Evolutionary conservation across 192 early-diverging fungal species (phyloP).

Genomic region (Backusella luteola): DNA sequence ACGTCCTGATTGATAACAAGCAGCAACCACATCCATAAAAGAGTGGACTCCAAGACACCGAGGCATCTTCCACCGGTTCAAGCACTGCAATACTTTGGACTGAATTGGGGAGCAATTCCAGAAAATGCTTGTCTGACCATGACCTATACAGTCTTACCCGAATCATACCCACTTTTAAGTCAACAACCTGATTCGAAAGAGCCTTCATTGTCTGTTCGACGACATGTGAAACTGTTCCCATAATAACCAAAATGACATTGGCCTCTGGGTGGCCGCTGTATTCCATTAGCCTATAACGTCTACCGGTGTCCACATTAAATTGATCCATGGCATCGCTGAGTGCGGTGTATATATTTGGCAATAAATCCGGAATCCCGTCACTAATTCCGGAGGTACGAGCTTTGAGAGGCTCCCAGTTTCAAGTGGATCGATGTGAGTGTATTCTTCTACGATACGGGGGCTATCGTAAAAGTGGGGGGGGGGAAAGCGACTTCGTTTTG

Average conservation of each 20-base stretch:
- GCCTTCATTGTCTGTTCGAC: conserved; percentile 41
- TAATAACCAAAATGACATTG: conserved; percentile 67
- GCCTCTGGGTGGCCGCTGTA: conserved; percentile 67
- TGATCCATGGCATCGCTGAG: conserved; percentile 49
- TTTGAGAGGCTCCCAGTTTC: not conserved
- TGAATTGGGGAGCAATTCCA: conserved; percentile 57
- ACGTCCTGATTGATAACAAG: conserved; percentile 48
- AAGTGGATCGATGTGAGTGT: not conserved
- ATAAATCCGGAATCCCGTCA: not conserved
- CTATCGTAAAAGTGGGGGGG: not conserved
- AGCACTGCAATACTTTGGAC: conserved; percentile 61
- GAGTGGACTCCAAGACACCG: conserved; percentile 71
- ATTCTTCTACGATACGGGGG: not conserved
- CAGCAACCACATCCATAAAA: conserved; percentile 78
- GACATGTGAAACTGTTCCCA: conserved; percentile 59
- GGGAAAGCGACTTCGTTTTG: not conserved
- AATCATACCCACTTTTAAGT: conserved; percentile 62
- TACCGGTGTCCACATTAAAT: conserved; percentile 54
- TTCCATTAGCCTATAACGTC: conserved; percentile 57
- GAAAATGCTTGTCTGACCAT: conserved; percentile 57
- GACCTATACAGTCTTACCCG: conserved; percentile 78
- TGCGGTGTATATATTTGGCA: conserved; percentile 21
- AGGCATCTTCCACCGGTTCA: conserved; percentile 55
- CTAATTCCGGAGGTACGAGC: conserved; percentile 3
- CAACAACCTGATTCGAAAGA: conserved; percentile 12